These are phyloP conservation scores for Ophiostoma sp. DNA, from an alignment of 2,329 filamentous ascomycete genomes.

Conservation along the genomic window DNA sequence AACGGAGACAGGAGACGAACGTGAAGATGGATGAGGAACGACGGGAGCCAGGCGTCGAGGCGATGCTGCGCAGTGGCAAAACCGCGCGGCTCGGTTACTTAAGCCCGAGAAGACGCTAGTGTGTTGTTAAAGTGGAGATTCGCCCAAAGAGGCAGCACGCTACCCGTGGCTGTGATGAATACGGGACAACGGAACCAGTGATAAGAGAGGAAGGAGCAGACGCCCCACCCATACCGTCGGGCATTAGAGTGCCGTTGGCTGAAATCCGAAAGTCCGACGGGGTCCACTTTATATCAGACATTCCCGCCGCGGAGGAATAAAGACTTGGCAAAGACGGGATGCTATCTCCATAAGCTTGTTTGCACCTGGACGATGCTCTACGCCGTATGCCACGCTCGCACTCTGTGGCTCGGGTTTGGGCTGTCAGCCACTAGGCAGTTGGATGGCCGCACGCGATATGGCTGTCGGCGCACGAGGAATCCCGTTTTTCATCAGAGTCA, in stretches of 20 bases:
- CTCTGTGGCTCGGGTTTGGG: too few species aligned
- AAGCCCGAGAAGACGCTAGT: conserved; percentile 18
- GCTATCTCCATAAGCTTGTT: conserved; percentile 3
- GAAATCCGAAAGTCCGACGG: neutral
- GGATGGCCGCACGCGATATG: neutral
- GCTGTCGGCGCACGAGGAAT: too few species aligned
- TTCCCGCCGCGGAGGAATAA: neutral
- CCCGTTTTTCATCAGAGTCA: too few species aligned
- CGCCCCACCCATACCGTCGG: neutral
- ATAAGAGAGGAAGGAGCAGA: neutral
- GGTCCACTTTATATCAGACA: neutral
- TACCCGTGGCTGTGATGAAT: too few species aligned
- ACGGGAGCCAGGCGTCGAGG: neutral
- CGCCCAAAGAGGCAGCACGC: neutral
- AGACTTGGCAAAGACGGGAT: conserved; percentile 3
- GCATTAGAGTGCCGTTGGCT: neutral
- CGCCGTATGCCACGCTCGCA: too few species aligned
- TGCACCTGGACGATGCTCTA: too few species aligned
- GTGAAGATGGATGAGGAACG: neutral
- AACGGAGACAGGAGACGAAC: neutral
- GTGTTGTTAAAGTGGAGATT: neutral
- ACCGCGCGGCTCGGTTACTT: conserved; percentile 18
- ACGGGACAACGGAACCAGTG: too few species aligned
- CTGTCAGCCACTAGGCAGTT: neutral
- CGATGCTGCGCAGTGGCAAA: conserved; percentile 14